Conservation (phyloP, 306 rosid genomes). For the Cicer arietinum region DNA sequence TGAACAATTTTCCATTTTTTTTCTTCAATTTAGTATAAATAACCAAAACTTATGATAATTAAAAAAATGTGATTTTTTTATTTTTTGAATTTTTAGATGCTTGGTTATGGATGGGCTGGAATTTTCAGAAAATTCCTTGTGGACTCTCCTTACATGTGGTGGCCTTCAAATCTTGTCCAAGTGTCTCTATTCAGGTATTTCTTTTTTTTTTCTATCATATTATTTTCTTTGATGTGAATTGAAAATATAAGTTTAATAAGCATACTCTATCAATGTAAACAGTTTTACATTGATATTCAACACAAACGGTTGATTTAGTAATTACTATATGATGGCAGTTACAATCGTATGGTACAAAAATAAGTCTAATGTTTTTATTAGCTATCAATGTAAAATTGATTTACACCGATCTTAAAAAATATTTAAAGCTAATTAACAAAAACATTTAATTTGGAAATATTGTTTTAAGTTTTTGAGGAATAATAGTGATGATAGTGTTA, state of each 20-base stretch:
- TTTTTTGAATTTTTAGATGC: constrained; percentile 60
- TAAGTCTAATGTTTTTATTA: too few relatives aligned
- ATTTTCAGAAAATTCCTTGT: constrained; percentile 77
- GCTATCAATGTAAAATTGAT: too few relatives aligned
- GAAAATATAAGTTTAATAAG: too few relatives aligned
- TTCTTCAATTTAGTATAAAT: background rate
- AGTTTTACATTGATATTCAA: too few relatives aligned
- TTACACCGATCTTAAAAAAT: too few relatives aligned
- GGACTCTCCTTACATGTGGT: constrained; percentile 98
- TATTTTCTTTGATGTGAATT: background rate
- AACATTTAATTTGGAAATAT: background rate
- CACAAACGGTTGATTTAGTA: too few relatives aligned
- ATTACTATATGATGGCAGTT: too few relatives aligned
- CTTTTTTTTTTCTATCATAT: background rate
- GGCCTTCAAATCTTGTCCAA: constrained; percentile 86
- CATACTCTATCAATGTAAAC: too few relatives aligned
- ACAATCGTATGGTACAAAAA: too few relatives aligned
- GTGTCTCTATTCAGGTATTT: constrained; percentile 85
- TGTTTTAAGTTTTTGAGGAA: background rate
- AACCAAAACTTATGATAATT: background rate
- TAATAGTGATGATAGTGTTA: too few relatives aligned
- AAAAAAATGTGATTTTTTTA: background rate
- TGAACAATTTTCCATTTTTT: background rate
- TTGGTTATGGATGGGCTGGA: constrained; percentile 99
- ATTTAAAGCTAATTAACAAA: constrained; percentile 2